Conservation (phyloP, 1,139 yeast genomes). For the Kodamaea ohmeri region DNA sequence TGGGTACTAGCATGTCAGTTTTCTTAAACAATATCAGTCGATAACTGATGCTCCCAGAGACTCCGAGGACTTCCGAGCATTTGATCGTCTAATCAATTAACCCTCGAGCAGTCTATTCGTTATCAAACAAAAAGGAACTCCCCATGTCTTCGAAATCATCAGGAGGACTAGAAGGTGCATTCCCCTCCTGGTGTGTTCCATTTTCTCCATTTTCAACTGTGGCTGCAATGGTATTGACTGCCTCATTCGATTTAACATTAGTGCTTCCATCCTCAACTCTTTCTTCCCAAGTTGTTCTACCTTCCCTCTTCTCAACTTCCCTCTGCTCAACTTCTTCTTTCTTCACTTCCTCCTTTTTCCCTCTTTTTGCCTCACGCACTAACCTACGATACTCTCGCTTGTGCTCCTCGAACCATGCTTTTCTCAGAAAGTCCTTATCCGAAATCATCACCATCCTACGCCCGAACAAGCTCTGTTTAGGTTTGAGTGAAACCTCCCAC, state of each 20-base stretch:
- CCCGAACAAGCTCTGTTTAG: slow-evolving; percentile 22
- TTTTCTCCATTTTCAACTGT: background rate
- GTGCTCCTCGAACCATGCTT: slow-evolving; percentile 51
- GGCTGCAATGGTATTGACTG: background rate
- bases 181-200: background rate
- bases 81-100: too few relatives aligned
- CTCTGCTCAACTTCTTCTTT: background rate
- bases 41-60: too few relatives aligned
- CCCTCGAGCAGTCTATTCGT: background rate
- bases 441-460: slow-evolving; percentile 29
- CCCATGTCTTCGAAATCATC: slow-evolving; percentile 2
- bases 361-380: slow-evolving; percentile 46
- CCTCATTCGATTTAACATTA: slow-evolving; percentile 4
- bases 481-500: slow-evolving; percentile 60
- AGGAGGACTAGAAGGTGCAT: too few relatives aligned
- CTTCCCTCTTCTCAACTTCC: background rate
- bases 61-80: too few relatives aligned
- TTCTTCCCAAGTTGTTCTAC: background rate
- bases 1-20: too few relatives aligned
- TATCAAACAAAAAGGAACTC: slow-evolving; percentile 1
- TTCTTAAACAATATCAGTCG: too few relatives aligned
- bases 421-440: slow-evolving; percentile 41
- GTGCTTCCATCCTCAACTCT: background rate
- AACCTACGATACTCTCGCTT: slow-evolving; percentile 52
- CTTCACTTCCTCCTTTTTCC: slow-evolving; percentile 6